phyloP scores from a whole-genome alignment of 2,329 filamentous ascomycete species.

The Neonectria faginata region DNA sequence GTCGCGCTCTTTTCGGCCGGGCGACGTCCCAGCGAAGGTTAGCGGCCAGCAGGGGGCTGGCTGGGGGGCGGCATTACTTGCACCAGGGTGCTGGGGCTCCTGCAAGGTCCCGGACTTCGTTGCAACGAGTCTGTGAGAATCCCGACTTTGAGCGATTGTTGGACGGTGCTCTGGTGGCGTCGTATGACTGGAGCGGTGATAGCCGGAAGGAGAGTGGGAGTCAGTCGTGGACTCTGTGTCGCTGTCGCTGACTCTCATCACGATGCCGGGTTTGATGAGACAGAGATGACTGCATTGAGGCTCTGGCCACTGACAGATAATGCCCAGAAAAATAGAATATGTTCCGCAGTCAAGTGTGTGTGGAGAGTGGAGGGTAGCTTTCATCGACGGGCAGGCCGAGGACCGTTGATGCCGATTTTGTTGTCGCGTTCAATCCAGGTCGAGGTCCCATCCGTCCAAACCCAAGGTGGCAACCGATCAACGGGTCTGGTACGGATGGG shows the following conservation, averaged over 20 bases:
- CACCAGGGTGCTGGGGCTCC: conserved; percentile 6
- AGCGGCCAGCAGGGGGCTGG: conserved; percentile 22
- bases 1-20: conserved; percentile 41
- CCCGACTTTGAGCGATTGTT: conserved; percentile 13
- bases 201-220: not conserved
- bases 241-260: conserved; percentile 1
- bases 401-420: conserved; percentile 5
- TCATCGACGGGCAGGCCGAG: conserved; percentile 15
- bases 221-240: not conserved
- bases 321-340: not conserved
- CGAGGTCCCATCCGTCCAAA: conserved; percentile 9
- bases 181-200: conserved; percentile 27
- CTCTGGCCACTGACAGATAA: conserved; percentile 12
- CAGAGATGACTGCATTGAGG: not conserved
- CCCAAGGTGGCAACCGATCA: conserved; percentile 22
- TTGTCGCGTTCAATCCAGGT: conserved; percentile 6
- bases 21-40: conserved; percentile 26
- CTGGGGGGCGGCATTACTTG: conserved; percentile 11
- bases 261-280: conserved; percentile 14
- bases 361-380: not conserved
- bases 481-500: conserved; percentile 14
- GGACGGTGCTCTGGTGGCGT: conserved; percentile 20
- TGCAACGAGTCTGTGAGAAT: conserved; percentile 12
- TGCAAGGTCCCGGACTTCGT: conserved; percentile 40
- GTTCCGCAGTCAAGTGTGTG: conserved; percentile 9